Evolutionary conservation across 176 grass and related monocot species (phyloP).

Genomic region (Rhynchospora breviuscula): DNA sequence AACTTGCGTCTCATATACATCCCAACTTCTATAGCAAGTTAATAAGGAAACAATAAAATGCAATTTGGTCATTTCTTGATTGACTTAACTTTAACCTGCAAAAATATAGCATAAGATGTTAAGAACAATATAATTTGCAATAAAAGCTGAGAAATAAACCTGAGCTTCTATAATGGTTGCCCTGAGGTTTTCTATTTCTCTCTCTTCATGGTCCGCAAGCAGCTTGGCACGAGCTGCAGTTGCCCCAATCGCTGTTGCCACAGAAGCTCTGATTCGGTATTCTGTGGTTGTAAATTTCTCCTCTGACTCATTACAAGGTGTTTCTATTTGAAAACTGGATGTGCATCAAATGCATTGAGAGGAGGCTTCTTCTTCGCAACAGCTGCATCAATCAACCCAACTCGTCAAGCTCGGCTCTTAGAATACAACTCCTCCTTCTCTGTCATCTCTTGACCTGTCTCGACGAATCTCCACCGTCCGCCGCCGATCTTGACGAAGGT

Average conservation of each 20-base stretch:
- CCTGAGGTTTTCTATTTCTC: constrained; percentile 92
- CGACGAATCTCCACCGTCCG: constrained; percentile 61
- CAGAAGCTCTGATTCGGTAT: constrained; percentile 72
- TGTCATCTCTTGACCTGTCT: constrained; percentile 81
- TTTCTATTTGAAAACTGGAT: constrained; percentile 51
- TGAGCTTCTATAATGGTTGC: constrained; percentile 93
- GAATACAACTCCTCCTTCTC: constrained; percentile 70
- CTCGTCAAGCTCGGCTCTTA: constrained; percentile 57
- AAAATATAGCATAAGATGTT: neutral
- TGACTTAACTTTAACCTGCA: neutral
- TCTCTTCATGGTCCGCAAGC: constrained; percentile 82
- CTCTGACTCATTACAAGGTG: constrained; percentile 28
- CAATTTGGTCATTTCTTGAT: neutral
- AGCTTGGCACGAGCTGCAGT: constrained; percentile 87
- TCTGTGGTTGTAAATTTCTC: constrained; percentile 42
- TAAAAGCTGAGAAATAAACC: constrained; percentile 31
- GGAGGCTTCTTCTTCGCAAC: constrained; percentile 59
- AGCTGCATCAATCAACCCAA: constrained; percentile 71
- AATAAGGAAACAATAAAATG: neutral
- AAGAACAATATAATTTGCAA: no score
- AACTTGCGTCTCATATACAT: neutral
- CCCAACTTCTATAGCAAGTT: neutral
- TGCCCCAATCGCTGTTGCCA: constrained; percentile 72
- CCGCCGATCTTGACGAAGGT: constrained; percentile 61
- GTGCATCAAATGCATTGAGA: constrained; percentile 69